A percentile compares a stretch with the other conserved stretches of the same genome.
phyloP scores from a whole-genome alignment of 176 grass and related monocot species.

The Tuctoria greenei region DNA sequence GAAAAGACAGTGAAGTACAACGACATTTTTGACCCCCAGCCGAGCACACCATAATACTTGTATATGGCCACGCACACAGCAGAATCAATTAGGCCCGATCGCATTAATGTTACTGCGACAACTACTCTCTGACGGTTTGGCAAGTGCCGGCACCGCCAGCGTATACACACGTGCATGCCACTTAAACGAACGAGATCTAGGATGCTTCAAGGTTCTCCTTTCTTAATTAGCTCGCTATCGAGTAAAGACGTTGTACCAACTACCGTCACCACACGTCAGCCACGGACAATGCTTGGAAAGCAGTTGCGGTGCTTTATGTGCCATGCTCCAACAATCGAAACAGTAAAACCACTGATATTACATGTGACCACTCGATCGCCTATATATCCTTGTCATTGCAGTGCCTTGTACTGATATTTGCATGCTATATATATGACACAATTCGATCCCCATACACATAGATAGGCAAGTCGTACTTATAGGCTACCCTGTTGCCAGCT shows the following conservation, averaged over 20 bases:
- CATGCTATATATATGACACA: background rate
- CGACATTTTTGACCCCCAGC: too few species aligned
- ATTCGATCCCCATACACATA: background rate
- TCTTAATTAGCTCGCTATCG: background rate
- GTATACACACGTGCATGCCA: background rate
- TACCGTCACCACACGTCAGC: background rate
- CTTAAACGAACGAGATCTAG: background rate
- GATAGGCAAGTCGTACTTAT: background rate
- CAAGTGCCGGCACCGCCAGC: background rate
- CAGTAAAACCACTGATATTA: background rate
- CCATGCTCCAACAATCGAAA: background rate
- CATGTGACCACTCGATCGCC: too few species aligned
- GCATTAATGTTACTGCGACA: background rate
- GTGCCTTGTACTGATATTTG: too few species aligned
- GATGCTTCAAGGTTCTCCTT: constrained; percentile 10
- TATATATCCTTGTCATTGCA: background rate
- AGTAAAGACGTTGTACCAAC: background rate
- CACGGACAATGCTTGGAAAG: background rate
- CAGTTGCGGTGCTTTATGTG: background rate
- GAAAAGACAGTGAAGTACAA: too few species aligned
- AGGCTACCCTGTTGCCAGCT: too few species aligned
- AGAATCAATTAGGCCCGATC: too few species aligned
- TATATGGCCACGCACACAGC: too few species aligned
- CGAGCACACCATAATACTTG: too few species aligned
- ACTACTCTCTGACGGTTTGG: background rate